These are phyloP conservation scores for Prototheca cutis DNA, from an alignment of 163 green algal species.

Conservation along the genomic window DNA sequence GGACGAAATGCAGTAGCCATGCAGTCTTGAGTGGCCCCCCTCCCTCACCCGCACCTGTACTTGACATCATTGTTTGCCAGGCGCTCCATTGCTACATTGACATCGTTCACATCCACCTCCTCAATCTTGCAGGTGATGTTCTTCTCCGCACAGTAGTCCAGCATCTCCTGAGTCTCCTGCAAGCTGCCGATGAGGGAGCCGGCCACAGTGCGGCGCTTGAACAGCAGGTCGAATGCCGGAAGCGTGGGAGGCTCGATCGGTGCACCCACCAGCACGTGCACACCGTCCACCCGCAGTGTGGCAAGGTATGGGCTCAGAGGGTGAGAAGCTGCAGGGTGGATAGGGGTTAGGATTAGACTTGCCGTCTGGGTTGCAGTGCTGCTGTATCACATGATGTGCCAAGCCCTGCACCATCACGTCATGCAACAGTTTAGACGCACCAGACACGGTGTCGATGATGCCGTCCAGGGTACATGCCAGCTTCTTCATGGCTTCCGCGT, in stretches of 20 bases:
- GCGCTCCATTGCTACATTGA: slow-evolving; percentile 36
- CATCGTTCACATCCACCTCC: slow-evolving; percentile 24
- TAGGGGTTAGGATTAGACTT: too few relatives aligned
- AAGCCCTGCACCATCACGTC: too few relatives aligned
- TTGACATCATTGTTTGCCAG: slow-evolving; percentile 39
- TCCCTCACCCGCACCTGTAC: too few relatives aligned
- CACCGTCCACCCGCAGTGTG: slow-evolving; percentile 34
- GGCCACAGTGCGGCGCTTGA: slow-evolving; percentile 4
- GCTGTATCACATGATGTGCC: too few relatives aligned
- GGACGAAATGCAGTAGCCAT: too few relatives aligned
- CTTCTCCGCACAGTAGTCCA: slow-evolving; percentile 61
- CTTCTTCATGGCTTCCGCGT: slow-evolving; percentile 17
- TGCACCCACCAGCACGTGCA: slow-evolving; percentile 45
- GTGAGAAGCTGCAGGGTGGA: slow-evolving; percentile 40
- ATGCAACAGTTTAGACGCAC: too few relatives aligned
- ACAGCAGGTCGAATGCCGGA: slow-evolving; percentile 7
- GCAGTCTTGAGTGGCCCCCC: too few relatives aligned
- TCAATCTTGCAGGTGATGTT: slow-evolving; percentile 53
- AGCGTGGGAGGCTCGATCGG: slow-evolving; percentile 1
- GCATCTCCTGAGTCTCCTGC: slow-evolving; percentile 66
- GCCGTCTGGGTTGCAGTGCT: too few relatives aligned
- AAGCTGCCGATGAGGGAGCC: slow-evolving; percentile 45
- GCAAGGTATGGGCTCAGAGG: slow-evolving; percentile 22
- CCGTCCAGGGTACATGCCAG: slow-evolving; percentile 39
- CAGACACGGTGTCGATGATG: slow-evolving; percentile 75